phyloP scores from a whole-genome alignment of 140 eudicot genomes.

The Oenanthe javanica region DNA sequence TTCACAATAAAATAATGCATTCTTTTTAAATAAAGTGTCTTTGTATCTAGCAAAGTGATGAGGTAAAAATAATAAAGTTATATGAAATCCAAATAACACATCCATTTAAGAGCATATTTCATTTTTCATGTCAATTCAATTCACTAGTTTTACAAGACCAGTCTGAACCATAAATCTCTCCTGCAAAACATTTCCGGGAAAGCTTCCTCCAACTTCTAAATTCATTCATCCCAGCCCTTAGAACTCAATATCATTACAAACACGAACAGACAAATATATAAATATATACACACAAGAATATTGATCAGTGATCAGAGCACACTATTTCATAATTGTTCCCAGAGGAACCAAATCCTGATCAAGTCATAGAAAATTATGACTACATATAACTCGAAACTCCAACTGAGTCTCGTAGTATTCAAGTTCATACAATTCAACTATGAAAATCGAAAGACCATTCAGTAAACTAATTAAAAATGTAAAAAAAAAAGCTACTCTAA shows the following conservation, averaged over 20 bases:
- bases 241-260: background rate
- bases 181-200: background rate
- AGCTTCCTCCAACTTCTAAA: background rate
- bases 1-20: no score
- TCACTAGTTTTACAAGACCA: background rate
- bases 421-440: background rate
- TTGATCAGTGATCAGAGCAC: background rate
- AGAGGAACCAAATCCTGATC: background rate
- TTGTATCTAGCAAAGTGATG: background rate
- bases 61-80: background rate
- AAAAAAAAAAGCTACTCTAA: no score
- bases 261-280: background rate
- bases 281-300: background rate
- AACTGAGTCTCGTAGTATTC: background rate
- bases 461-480: background rate
- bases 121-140: background rate
- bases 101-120: background rate
- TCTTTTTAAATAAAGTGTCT: background rate
- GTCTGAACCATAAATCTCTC: background rate
- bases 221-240: background rate
- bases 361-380: background rate
- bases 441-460: background rate
- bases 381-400: background rate
- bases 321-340: background rate
- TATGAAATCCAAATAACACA: background rate